phyloP scores from a whole-genome alignment of 2,329 filamentous ascomycete genomes.

The Neocatenulostroma microsporum region DNA sequence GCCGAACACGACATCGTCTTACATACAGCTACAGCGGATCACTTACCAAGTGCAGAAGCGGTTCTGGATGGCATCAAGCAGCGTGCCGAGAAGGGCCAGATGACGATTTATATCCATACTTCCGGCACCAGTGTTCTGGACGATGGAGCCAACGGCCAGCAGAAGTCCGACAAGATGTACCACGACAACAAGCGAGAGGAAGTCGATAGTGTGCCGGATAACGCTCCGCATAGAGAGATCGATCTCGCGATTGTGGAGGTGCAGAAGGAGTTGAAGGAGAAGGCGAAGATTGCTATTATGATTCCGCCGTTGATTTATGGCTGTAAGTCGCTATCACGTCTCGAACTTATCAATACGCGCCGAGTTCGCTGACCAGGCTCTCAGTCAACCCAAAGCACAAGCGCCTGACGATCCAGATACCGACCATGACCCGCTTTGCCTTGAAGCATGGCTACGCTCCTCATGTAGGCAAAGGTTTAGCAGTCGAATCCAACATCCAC shows the following conservation, averaged over 20 bases:
- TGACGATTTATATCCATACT: constrained; percentile 45
- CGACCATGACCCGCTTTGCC: constrained; percentile 41
- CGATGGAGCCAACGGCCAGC: constrained; percentile 31
- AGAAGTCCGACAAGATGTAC: constrained; percentile 35
- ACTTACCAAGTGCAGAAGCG: constrained; percentile 39
- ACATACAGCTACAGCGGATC: constrained; percentile 45
- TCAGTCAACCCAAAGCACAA: constrained; percentile 29
- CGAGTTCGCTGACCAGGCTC: neutral
- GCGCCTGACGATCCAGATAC: constrained; percentile 42
- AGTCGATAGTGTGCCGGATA: constrained; percentile 37
- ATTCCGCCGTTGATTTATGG: constrained; percentile 44
- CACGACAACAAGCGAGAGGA: constrained; percentile 34
- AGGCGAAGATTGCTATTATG: constrained; percentile 43
- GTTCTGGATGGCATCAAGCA: constrained; percentile 38
- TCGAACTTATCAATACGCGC: too few relatives aligned
- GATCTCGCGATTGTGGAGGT: constrained; percentile 39
- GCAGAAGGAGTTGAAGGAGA: constrained; percentile 30
- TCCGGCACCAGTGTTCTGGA: constrained; percentile 37
- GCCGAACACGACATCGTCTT: constrained; percentile 37
- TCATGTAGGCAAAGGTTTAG: constrained; percentile 38
- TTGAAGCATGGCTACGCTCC: constrained; percentile 42
- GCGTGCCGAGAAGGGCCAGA: constrained; percentile 30
- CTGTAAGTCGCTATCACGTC: constrained; percentile 13
- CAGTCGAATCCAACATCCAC: constrained; percentile 40
- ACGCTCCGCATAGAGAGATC: constrained; percentile 39